Evolutionary conservation across 805 yeast species (phyloP), one percentile per base, ranked within the genome.

Genomic region (Candida ortonii): DNA sequence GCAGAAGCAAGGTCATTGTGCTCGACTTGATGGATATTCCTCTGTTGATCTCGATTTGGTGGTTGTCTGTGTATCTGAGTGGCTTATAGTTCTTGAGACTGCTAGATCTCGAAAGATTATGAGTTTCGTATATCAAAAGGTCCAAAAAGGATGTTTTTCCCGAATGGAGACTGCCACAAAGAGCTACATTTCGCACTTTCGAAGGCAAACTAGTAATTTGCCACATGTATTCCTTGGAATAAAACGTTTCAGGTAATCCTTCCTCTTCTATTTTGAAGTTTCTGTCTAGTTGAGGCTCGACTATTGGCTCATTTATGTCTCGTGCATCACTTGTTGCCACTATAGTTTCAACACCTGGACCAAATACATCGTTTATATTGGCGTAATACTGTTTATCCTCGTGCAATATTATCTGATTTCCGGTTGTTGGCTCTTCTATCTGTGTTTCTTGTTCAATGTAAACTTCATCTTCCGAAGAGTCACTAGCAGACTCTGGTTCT

Each of bases 141-240:
- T 90, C 96, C 3, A 85, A 46, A 1, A 89, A 60, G 0, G 86
- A 68, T 0, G 97, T 84, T 60, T 93, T 93, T 2, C 99, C 99
- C 5, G 86, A 78, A 47, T 85, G 84, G 2, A 84, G 54, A 26
- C 78, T 75, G 0, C 98, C 98, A n/a, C 80, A 76, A 1, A 93
- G 46, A 0, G 89, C 83, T 12, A 89, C 62, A 56, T 84, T 89
- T 30, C 95, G 69, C 7, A 80, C 68, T 45, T 81, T 77, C 10
- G 76, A 77, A 0, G 95, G 87, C 1, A 75, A 47, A 7, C 47
- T 41, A 5, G 60, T 36, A 46, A 77, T 51, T 4, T 70, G 63
- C 14, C 67, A 47, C 67, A 86, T 67, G 46, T 80, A 90, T 4
- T 76, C 73, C 34, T 84, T 69, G 6, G 82, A 71, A 47, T 78